phyloP scores from a whole-genome alignment of 2,329 filamentous ascomycete genomes.

The Calonectria pauciramosa region DNA sequence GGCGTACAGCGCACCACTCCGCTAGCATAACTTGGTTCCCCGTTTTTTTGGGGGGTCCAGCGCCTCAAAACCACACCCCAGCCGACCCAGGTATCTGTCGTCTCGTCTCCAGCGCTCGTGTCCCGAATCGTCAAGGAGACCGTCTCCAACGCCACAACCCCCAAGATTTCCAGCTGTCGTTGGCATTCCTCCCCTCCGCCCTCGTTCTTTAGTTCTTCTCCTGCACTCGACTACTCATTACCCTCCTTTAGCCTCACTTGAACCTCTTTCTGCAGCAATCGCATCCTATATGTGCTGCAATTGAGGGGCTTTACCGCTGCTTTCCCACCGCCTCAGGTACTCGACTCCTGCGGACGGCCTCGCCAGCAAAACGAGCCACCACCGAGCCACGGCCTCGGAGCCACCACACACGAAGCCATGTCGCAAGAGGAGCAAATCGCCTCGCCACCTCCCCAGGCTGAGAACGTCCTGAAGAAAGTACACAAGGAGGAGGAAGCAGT shows the following conservation, averaged over 20 bases:
- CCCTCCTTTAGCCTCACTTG: constrained; percentile 24
- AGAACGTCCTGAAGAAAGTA: constrained; percentile 22
- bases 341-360: constrained; percentile 28
- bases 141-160: constrained; percentile 39
- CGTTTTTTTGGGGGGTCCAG: constrained; percentile 27
- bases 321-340: constrained; percentile 26
- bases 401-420: constrained; percentile 46
- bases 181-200: constrained; percentile 42
- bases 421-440: constrained; percentile 50
- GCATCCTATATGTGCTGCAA: constrained; percentile 37
- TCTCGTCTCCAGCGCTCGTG: constrained; percentile 21
- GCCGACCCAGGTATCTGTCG: constrained; percentile 17
- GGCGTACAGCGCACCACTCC: constrained; percentile 21
- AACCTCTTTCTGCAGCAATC: constrained; percentile 25
- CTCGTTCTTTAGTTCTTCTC: constrained; percentile 36
- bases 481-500: constrained; percentile 25
- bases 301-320: constrained; percentile 39
- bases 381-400: constrained; percentile 15
- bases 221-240: constrained; percentile 29
- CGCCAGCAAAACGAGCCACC: constrained; percentile 17
- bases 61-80: constrained; percentile 19
- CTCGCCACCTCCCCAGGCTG: constrained; percentile 38
- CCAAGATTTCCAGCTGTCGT: constrained; percentile 41
- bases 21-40: constrained; percentile 23
- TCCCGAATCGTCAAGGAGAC: constrained; percentile 38